These are phyloP conservation scores for Pestalotiopsis sp. DNA, from an alignment of 2,329 filamentous ascomycete species.

Conservation along the genomic window DNA sequence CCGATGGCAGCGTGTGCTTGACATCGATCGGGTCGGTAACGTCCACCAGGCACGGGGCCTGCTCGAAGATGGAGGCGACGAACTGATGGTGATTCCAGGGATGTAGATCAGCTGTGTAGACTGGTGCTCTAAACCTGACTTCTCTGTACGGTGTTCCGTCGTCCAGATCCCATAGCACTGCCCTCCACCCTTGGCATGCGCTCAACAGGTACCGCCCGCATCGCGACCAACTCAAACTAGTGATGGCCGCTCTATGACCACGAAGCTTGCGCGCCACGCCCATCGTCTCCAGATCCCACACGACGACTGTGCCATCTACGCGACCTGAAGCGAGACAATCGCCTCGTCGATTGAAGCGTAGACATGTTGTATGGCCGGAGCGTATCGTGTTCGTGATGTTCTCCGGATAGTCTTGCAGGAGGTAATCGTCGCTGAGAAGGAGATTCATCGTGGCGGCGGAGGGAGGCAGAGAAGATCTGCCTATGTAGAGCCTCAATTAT, in stretches of 20 bases:
- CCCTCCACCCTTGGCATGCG: conserved; percentile 95
- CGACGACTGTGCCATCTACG: conserved; percentile 90
- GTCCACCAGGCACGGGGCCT: conserved; percentile 87
- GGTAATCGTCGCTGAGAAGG: conserved; percentile 63
- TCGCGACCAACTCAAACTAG: conserved; percentile 92
- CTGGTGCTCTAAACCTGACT: conserved; percentile 87
- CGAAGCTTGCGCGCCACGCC: conserved; percentile 92
- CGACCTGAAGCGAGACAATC: conserved; percentile 94
- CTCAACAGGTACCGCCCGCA: conserved; percentile 91
- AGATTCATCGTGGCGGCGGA: conserved; percentile 53
- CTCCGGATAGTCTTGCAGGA: conserved; percentile 84
- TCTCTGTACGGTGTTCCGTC: conserved; percentile 73
- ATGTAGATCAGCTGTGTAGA: conserved; percentile 95
- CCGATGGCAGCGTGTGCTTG: conserved; percentile 79
- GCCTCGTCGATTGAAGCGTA: conserved; percentile 91
- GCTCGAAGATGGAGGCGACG: conserved; percentile 91
- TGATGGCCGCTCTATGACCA: conserved; percentile 91
- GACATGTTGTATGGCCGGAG: conserved; percentile 65
- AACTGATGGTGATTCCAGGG: conserved; percentile 86
- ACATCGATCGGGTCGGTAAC: conserved; percentile 69
- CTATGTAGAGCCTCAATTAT: no score
- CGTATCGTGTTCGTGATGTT: conserved; percentile 86
- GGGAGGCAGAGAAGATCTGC: neutral
- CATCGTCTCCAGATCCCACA: conserved; percentile 98
- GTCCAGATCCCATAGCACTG: conserved; percentile 89